Percentiles rank a stretch among this genome's conserved stretches.
Evolutionary conservation across 2,329 filamentous ascomycete genomes (phyloP).

Genomic region (Venturia carpophila): DNA sequence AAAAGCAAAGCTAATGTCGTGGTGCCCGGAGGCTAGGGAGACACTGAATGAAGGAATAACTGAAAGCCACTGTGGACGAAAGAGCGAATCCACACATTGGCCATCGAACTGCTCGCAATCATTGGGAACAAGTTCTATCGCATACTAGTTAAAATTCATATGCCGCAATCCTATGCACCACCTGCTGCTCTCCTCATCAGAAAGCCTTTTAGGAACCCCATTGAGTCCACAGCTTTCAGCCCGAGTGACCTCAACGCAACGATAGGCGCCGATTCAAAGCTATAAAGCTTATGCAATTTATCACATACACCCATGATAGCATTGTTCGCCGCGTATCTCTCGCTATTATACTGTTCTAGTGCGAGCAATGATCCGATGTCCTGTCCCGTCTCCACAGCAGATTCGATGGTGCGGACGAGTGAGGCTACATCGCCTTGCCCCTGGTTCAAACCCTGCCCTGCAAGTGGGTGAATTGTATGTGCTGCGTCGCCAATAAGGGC

Average conservation of each 20-base stretch:
- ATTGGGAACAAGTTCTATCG: neutral
- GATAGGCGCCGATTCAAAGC: conserved; percentile 68
- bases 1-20: no score
- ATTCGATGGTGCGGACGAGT: conserved; percentile 65
- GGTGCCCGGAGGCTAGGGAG: no score
- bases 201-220: conserved; percentile 71
- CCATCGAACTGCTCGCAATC: neutral
- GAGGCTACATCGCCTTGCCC: conserved; percentile 83
- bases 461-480: conserved; percentile 89
- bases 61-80: no score
- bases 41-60: no score
- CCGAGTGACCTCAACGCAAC: conserved; percentile 74
- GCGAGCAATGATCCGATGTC: conserved; percentile 75
- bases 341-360: conserved; percentile 71
- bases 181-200: conserved; percentile 65
- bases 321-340: conserved; percentile 75
- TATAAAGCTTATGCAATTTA: conserved; percentile 88
- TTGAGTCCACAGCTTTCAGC: conserved; percentile 63
- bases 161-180: conserved; percentile 11
- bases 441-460: conserved; percentile 89
- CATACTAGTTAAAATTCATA: neutral
- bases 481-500: conserved; percentile 86
- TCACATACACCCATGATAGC: conserved; percentile 73
- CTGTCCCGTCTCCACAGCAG: conserved; percentile 72
- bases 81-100: no score